Evolutionary conservation across 495 filamentous ascomycete genomes (phyloP), one percentile per base, ranked within the genome.

Genomic region (Aspergillus ellipticus): DNA sequence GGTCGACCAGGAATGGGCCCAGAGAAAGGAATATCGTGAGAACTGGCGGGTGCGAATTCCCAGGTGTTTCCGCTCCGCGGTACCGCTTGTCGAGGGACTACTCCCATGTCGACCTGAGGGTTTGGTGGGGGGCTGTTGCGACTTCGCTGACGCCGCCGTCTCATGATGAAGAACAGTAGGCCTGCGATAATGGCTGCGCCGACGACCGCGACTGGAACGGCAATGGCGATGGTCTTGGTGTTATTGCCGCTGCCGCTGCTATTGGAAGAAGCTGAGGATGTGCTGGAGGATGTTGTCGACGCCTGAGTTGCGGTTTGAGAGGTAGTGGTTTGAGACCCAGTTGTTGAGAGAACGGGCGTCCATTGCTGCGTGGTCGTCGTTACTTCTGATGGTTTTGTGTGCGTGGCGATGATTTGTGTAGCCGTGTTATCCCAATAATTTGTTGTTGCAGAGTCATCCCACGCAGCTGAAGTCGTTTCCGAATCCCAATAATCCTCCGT

Each of bases 171-270:
- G 57, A 67, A 65, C 3, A 68, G 19, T 3, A 73, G 24, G 7
- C 53, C 64, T 22, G 52, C 39, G 45, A 76, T 53, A 24, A 67
- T 49, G 4, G 61, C 47, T 8, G 66, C 52, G 3, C 71, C 73
- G 21, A 71, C 57, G 13, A 76, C 52, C 21, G 70, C 54, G 35
- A 76, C 54, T 13, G 73, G 73, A 19, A 76, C 49, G 22, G 70
- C 71, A 42, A 76, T 74, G 42, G 71, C 71, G 35, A 76, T 24
- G 22, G 45, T 53, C 48, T 68, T 73, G 22, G 58, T 73, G 20
- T 43, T 64, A 24, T 56, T 67, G 39, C 54, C 49, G 50, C 56
- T 24, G 26, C 53, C 50, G 15, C 55, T 55, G 8, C 51, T 28
- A 10, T 17, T 42, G 13, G 42, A 17, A n/a, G 20, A 31, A 16